Conservation (phyloP, 768 basidiomycete species). For the Tylopilus intermedius region DNA sequence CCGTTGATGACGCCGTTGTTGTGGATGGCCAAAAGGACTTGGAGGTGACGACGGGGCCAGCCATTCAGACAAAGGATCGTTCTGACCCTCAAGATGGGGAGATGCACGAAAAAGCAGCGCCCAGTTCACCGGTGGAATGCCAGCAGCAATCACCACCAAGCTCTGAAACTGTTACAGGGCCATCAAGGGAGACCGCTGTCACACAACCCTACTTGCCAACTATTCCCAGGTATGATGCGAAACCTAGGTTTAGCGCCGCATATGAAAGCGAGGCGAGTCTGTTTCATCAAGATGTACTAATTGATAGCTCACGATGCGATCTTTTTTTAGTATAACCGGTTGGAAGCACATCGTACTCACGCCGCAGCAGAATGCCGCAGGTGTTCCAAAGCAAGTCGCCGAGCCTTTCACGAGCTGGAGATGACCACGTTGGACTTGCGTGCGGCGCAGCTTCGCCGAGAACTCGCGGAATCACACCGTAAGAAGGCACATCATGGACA, state of each 20-base stretch:
- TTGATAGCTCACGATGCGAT: conserved; percentile 1
- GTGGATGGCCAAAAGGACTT: conserved; percentile 5
- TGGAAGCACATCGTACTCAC: conserved; percentile 37
- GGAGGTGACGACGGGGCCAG: conserved; percentile 5
- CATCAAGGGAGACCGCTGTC: conserved; percentile 17
- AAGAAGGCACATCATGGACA: conserved; percentile 59
- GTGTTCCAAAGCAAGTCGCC: conserved; percentile 37
- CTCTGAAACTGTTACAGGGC: conserved; percentile 11
- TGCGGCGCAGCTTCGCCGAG: conserved; percentile 53
- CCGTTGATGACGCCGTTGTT: neutral
- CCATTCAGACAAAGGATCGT: conserved; percentile 13
- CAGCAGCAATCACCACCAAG: conserved; percentile 1
- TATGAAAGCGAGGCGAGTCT: conserved; percentile 25
- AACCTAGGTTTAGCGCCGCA: conserved; percentile 26
- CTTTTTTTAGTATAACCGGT: conserved; percentile 25
- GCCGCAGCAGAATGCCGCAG: conserved; percentile 38
- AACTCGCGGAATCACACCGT: conserved; percentile 52
- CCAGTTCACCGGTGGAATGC: conserved; percentile 13
- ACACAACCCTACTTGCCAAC: conserved; percentile 30
- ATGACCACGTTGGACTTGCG: conserved; percentile 55
- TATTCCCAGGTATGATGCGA: conserved; percentile 29
- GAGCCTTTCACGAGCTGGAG: conserved; percentile 60
- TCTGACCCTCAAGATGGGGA: conserved; percentile 16
- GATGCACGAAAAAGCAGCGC: conserved; percentile 17
- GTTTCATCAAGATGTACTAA: neutral